phyloP scores from a whole-genome alignment of 1,139 yeast genomes.

The Lodderomyces margitis region DNA sequence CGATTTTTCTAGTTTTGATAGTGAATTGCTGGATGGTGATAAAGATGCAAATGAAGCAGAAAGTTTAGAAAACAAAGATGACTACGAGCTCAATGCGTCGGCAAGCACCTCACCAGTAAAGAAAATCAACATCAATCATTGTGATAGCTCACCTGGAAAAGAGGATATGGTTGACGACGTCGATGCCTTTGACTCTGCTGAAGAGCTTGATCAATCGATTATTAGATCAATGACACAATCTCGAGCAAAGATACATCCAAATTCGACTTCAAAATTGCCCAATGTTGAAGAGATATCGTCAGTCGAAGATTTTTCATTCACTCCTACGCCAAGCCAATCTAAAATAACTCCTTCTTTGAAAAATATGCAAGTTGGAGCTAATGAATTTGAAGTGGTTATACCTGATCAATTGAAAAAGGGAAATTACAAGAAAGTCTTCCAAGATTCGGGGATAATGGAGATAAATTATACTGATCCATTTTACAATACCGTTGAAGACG shows the following conservation, averaged over 20 bases:
- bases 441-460: slow-evolving; percentile 45
- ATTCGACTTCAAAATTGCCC: slow-evolving; percentile 5
- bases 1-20: slow-evolving; percentile 7
- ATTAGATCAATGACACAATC: slow-evolving; percentile 17
- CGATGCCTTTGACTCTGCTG: slow-evolving; percentile 9
- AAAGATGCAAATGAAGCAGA: slow-evolving; percentile 1
- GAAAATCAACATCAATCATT: not conserved
- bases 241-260: not conserved
- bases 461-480: slow-evolving; percentile 62
- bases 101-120: not conserved
- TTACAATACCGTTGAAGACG: slow-evolving; percentile 52
- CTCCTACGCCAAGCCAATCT: slow-evolving; percentile 9
- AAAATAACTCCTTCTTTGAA: not conserved
- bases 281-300: slow-evolving; percentile 4
- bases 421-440: slow-evolving; percentile 36
- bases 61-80: too few species aligned
- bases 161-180: slow-evolving; percentile 12
- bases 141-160: slow-evolving; percentile 10
- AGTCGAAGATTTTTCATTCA: slow-evolving; percentile 13
- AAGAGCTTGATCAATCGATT: slow-evolving; percentile 17
- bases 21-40: not conserved
- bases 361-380: slow-evolving; percentile 11
- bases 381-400: slow-evolving; percentile 19
- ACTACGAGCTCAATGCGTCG: too few species aligned
- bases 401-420: slow-evolving; percentile 21